phyloP scores from a whole-genome alignment of 164 flowering plant genomes.

The Paratinospora sagittata region DNA sequence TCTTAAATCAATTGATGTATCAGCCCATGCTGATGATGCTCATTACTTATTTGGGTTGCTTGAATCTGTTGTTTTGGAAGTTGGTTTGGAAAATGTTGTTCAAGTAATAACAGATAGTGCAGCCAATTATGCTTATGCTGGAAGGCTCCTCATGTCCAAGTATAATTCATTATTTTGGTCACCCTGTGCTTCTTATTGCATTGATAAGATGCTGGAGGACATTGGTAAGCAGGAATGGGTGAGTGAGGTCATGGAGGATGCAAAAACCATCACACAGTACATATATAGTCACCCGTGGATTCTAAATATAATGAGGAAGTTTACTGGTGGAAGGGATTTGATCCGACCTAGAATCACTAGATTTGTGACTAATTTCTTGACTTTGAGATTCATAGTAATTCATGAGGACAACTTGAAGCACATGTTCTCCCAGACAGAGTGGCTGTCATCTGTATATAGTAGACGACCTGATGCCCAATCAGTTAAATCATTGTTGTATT shows the following conservation, averaged over 20 bases:
- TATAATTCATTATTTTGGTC: conserved; percentile 59
- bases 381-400: conserved; percentile 47
- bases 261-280: conserved; percentile 40
- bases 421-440: conserved; percentile 58
- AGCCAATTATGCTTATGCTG: conserved; percentile 47
- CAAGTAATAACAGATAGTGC: conserved; percentile 62
- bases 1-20: conserved; percentile 53
- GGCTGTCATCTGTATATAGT: conserved; percentile 42
- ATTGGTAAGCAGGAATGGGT: conserved; percentile 53
- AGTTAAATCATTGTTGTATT: conserved; percentile 34
- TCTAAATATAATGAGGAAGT: conserved; percentile 48
- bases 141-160: conserved; percentile 54
- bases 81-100: conserved; percentile 63
- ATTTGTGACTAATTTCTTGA: conserved; percentile 40
- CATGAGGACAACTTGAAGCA: conserved; percentile 52
- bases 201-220: conserved; percentile 63
- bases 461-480: conserved; percentile 46
- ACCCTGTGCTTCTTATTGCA: conserved; percentile 70
- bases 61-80: conserved; percentile 51
- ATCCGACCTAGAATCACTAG: conserved; percentile 43
- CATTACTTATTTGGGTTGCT: conserved; percentile 48
- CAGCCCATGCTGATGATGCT: conserved; percentile 51
- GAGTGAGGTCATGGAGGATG: conserved; percentile 47
- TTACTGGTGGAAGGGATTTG: conserved; percentile 53
- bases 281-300: conserved; percentile 48